Evolutionary conservation across 306 rosid genomes (phyloP).

Genomic region (Malus sylvestris): DNA sequence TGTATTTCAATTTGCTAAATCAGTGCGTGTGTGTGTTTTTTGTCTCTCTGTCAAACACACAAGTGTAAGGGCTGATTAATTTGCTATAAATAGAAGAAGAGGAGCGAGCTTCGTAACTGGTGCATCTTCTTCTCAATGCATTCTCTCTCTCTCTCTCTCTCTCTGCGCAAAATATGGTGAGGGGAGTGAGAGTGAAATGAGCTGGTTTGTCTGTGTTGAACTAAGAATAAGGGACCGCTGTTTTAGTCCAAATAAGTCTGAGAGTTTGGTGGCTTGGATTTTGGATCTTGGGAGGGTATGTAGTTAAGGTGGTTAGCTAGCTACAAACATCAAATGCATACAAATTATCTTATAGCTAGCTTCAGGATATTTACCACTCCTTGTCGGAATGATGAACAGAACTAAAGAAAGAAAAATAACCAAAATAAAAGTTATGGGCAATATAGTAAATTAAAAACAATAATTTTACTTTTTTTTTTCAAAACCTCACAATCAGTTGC

Average conservation of each 20-base stretch:
- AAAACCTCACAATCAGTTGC: no score
- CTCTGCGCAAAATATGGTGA: background rate
- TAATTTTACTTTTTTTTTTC: no score
- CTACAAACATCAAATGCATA: no score
- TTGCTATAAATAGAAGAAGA: background rate
- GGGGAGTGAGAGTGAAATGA: conserved; percentile 2
- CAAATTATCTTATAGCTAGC: no score
- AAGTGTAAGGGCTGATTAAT: background rate
- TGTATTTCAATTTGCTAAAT: background rate
- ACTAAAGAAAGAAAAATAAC: no score
- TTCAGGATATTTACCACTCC: no score
- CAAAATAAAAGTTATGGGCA: no score
- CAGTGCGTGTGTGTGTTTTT: background rate
- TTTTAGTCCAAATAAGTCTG: conserved; percentile 11
- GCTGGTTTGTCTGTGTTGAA: conserved; percentile 15
- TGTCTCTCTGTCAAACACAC: background rate
- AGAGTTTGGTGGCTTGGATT: conserved; percentile 48
- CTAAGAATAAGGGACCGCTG: background rate
- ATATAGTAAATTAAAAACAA: no score
- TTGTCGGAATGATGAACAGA: no score
- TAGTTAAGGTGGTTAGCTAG: background rate
- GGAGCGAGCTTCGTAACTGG: background rate
- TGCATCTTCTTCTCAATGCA: background rate
- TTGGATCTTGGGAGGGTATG: conserved; percentile 40
- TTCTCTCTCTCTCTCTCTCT: conserved; percentile 4